phyloP scores from a whole-genome alignment of 2,329 filamentous ascomycete genomes.

The Neopestalotiopsis sp. region DNA sequence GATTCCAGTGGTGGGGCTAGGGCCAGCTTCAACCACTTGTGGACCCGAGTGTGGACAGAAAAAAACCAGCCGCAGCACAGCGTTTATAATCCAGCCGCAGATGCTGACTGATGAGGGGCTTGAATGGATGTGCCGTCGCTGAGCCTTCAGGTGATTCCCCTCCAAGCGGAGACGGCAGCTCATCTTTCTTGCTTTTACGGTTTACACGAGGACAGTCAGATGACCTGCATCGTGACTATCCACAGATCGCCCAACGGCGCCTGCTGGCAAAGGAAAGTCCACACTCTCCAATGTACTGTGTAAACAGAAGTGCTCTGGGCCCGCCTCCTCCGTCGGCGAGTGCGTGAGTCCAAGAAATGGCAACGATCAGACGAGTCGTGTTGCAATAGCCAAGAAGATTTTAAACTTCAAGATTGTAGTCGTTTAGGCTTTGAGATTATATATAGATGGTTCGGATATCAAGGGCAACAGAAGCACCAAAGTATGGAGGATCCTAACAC shows the following conservation, averaged over 20 bases:
- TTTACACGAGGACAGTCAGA: background rate
- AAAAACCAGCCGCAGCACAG: background rate
- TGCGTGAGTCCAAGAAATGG: background rate
- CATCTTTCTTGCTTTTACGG: background rate
- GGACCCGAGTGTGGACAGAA: too few species aligned
- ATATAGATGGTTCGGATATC: too few species aligned
- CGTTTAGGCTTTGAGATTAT: background rate
- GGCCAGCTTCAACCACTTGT: too few species aligned
- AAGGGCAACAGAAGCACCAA: too few species aligned
- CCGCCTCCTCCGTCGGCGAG: background rate
- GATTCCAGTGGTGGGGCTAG: background rate
- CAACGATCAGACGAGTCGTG: background rate
- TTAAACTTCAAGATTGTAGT: background rate
- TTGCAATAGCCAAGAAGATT: background rate
- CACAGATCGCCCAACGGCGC: background rate
- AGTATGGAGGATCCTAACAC: too few species aligned
- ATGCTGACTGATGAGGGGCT: background rate
- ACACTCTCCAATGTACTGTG: background rate
- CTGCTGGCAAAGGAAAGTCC: background rate
- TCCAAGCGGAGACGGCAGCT: background rate
- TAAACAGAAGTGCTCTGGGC: background rate
- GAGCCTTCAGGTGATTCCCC: background rate
- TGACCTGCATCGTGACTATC: background rate
- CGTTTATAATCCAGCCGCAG: background rate
- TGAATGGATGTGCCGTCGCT: background rate